Percentiles rank a stretch among this genome's conserved stretches.
These are phyloP conservation scores for Hyaloscypha variabilis DNA, from an alignment of 495 filamentous ascomycete genomes.

Conservation along the genomic window DNA sequence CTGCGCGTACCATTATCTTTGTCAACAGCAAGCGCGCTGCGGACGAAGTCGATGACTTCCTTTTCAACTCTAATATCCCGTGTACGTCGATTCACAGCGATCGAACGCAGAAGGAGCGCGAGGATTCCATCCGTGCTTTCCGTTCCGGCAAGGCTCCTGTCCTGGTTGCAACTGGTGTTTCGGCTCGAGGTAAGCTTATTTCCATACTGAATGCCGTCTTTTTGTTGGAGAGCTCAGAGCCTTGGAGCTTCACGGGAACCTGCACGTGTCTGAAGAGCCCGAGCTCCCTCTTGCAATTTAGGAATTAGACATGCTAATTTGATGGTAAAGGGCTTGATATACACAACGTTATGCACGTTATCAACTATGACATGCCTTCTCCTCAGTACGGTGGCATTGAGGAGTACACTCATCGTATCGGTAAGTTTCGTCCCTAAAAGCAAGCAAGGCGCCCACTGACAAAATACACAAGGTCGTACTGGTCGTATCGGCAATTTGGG, in stretches of 20 bases:
- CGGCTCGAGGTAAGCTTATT: constrained; percentile 90
- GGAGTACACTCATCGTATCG: constrained; percentile 94
- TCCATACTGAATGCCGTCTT: no score
- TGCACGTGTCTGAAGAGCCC: no score
- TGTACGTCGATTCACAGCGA: constrained; percentile 84
- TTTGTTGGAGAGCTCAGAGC: no score
- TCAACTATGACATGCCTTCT: constrained; percentile 88
- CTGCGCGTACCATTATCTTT: constrained; percentile 87
- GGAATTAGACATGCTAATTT: no score
- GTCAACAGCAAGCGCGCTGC: constrained; percentile 76
- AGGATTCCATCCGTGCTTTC: constrained; percentile 91
- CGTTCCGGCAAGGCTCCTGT: constrained; percentile 72
- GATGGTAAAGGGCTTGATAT: constrained; percentile 86
- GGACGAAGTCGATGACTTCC: constrained; percentile 83
- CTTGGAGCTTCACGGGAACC: no score
- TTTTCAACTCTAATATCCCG: constrained; percentile 79
- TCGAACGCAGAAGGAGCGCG: constrained; percentile 88
- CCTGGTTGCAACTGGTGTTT: constrained; percentile 81
- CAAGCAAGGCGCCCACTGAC: constrained; percentile 2
- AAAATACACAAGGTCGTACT: constrained; percentile 74
- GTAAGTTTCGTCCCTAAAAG: constrained; percentile 45
- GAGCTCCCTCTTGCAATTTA: no score
- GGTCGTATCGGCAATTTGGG: constrained; percentile 90
- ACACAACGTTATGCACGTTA: constrained; percentile 80
- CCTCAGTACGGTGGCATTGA: constrained; percentile 78